Percentiles rank a stretch among this genome's conserved stretches.
Conservation (phyloP, 208 protist genomes). For the Wallacemonas sp. region DNA sequence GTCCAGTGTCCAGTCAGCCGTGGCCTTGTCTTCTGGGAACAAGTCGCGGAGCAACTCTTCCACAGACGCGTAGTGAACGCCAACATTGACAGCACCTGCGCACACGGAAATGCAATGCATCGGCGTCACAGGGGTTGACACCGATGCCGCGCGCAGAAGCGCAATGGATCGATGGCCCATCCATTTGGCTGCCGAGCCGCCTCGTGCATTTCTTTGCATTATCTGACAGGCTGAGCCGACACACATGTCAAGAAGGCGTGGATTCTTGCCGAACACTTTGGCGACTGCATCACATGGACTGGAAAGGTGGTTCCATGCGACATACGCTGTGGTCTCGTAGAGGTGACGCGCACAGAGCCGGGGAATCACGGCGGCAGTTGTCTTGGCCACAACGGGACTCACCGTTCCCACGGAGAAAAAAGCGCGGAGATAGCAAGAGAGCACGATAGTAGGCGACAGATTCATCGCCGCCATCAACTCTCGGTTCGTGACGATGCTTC, state of each 20-base stretch:
- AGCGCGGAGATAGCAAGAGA: constrained; percentile 27
- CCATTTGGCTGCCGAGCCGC: constrained; percentile 29
- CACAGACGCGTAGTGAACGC: constrained; percentile 57
- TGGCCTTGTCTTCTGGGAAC: constrained; percentile 21
- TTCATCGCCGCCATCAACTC: constrained; percentile 27
- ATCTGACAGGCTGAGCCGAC: constrained; percentile 33
- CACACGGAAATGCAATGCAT: constrained; percentile 53
- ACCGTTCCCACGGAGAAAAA: constrained; percentile 37
- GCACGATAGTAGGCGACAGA: constrained; percentile 40
- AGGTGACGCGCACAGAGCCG: constrained; percentile 25
- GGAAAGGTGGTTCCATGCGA: constrained; percentile 75
- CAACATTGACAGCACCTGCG: constrained; percentile 44
- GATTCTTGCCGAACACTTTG: constrained; percentile 21
- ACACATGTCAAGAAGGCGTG: constrained; percentile 23
- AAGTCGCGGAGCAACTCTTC: constrained; percentile 33
- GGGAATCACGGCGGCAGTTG: constrained; percentile 32
- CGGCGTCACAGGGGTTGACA: constrained; percentile 21
- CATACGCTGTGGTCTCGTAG: constrained; percentile 36
- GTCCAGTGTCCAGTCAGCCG: constrained; percentile 38
- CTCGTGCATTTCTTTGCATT: constrained; percentile 31
- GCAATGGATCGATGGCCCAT: constrained; percentile 64
- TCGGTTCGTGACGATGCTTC: constrained; percentile 15
- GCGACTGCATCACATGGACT: constrained; percentile 14
- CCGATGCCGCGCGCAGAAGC: constrained; percentile 27
- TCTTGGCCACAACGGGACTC: constrained; percentile 23